Base-by-base conservation (phyloP, 805 yeast genomes). In the Isabelozyma gotoi region DNA sequence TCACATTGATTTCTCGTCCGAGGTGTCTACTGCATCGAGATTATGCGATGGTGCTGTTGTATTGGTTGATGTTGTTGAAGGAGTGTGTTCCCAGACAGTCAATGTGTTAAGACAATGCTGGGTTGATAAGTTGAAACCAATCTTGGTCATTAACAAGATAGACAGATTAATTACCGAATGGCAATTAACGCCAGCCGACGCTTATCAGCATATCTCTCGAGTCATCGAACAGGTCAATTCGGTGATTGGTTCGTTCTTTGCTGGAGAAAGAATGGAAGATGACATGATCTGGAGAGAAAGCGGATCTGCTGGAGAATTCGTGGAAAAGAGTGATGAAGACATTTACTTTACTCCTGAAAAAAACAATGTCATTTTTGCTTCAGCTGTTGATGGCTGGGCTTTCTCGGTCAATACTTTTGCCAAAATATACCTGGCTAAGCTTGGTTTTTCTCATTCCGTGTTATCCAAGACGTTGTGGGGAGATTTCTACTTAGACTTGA, bases 361-460 rank as follows among this genome's bases (percentile, higher is more conserved):
- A 51, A 89, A 89, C 59, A 92, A 92, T 57, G 97, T 92, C 4
- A 80, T 92, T 0, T 92, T 92, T 70, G 92, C 96, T 0, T 76
- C 81, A 20, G 99, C 99, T 1, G 74, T 86, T 15, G 99, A 94
- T 66, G 98, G 98, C 10, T 94, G 99, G 98, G 99, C 98, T 1
- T 94, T 94, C 63, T 86, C 88, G 35, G 74, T 94, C 39, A 81
- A 88, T 40, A 96, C 94, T 51, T 87, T 94, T 64, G 87, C 97
- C 6, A 83, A 85, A 44, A 81, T 94, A 27, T 88, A 89, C 60
- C 94, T 85, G 66, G 80, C 80, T 39, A 89, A 89, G 55, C 69
- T 92, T 15, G 97, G 96, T 0, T 85, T 92, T 51, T 86, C 88
- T 50, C 82, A 90, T 48, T 80, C 81, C 15, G 88, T 81, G 42